phyloP scores from a whole-genome alignment of 176 grass and related monocot genomes.

The Carex myosuroides region DNA sequence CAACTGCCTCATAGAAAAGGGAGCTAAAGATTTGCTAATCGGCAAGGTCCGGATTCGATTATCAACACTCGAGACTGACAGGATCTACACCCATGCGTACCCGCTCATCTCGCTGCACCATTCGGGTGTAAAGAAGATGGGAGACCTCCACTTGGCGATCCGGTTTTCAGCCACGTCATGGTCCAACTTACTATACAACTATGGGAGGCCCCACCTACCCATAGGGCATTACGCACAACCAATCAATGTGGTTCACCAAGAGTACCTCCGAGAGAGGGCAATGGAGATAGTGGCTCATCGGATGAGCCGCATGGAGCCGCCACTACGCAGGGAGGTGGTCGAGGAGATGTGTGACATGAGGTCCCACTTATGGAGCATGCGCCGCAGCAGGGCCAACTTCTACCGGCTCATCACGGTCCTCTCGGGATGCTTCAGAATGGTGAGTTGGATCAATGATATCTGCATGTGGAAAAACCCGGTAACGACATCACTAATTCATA shows the following conservation, averaged over 20 bases:
- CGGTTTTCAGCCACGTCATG: conserved; percentile 51
- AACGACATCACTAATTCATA: conserved; percentile 54
- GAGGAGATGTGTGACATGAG: conserved; percentile 67
- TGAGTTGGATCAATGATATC: conserved; percentile 53
- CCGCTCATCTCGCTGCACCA: conserved; percentile 53
- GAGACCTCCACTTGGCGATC: conserved; percentile 58
- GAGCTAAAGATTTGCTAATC: conserved; percentile 60
- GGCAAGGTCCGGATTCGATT: conserved; percentile 76
- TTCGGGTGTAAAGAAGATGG: conserved; percentile 60
- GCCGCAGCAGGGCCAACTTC: conserved; percentile 78
- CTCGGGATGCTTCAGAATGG: conserved; percentile 36
- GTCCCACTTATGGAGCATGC: conserved; percentile 63
- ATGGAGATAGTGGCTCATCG: conserved; percentile 53
- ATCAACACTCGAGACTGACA: conserved; percentile 66
- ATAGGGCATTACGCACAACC: conserved; percentile 59
- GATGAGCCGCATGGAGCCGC: conserved; percentile 62
- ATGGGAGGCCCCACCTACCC: conserved; percentile 46
- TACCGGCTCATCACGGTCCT: conserved; percentile 54
- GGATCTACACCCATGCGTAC: conserved; percentile 68
- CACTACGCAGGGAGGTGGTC: conserved; percentile 54
- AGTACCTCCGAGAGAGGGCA: conserved; percentile 45
- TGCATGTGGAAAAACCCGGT: conserved; percentile 61
- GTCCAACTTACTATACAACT: conserved; percentile 42
- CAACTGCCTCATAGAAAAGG: conserved; percentile 66
- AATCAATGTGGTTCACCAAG: conserved; percentile 52